phyloP scores from a whole-genome alignment of 306 rosid species.

The Gleditsia sinensis region DNA sequence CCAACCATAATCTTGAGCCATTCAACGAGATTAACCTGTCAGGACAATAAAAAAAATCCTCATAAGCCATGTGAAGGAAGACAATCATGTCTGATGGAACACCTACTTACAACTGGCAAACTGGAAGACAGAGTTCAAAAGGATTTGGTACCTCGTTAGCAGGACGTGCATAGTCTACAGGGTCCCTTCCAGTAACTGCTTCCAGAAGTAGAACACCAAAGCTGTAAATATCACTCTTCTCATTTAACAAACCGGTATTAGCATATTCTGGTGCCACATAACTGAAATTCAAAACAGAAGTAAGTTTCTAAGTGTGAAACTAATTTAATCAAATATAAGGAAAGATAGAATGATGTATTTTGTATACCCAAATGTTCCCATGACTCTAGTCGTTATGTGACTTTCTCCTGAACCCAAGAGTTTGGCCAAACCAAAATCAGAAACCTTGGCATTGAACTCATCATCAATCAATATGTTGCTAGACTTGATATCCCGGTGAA shows the following conservation, averaged over 20 bases:
- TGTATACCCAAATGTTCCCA: constrained; percentile 97
- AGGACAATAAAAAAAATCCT: constrained; percentile 10
- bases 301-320: constrained; percentile 21
- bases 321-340: background rate
- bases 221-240: constrained; percentile 95
- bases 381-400: constrained; percentile 92
- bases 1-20: constrained; percentile 86
- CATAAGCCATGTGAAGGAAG: background rate
- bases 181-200: constrained; percentile 92
- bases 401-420: constrained; percentile 93
- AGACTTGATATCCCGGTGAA: constrained; percentile 91
- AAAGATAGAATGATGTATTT: background rate
- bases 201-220: constrained; percentile 93
- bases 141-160: constrained; percentile 64
- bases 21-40: constrained; percentile 81
- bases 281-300: constrained; percentile 52
- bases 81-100: background rate
- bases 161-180: constrained; percentile 87
- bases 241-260: constrained; percentile 86
- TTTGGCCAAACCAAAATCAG: constrained; percentile 97
- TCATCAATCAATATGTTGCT: constrained; percentile 91
- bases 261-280: constrained; percentile 99
- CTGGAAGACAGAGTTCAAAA: background rate
- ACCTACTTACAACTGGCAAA: background rate
- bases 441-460: constrained; percentile 88